Evolutionary conservation across 345 rosid genomes (phyloP).

Genomic region (Linum lewisii): DNA sequence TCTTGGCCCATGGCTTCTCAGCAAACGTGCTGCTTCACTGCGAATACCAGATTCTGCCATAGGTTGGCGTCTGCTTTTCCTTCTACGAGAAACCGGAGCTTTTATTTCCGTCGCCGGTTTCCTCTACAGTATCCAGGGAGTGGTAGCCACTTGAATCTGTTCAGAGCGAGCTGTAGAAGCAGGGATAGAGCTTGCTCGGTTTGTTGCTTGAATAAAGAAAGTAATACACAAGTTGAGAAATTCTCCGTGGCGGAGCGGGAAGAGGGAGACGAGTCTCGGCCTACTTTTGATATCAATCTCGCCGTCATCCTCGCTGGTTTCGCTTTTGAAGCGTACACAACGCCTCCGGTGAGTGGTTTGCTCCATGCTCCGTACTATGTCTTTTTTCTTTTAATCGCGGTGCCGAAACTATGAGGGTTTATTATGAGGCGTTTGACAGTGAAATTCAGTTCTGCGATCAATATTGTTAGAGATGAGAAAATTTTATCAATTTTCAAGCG

Average conservation of each 20-base stretch:
- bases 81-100: conserved; percentile 10
- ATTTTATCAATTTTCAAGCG: neutral
- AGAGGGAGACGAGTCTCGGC: conserved; percentile 26
- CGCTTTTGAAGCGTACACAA: conserved; percentile 85
- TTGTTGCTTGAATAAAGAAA: conserved; percentile 28
- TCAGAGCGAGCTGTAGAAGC: conserved; percentile 8
- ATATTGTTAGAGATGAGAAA: neutral
- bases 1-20: conserved; percentile 20
- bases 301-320: conserved; percentile 95
- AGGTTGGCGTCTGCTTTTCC: conserved; percentile 9
- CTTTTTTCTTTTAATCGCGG: neutral
- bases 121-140: conserved; percentile 16
- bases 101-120: conserved; percentile 20
- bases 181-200: conserved; percentile 16
- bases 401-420: too few relatives aligned
- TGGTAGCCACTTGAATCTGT: conserved; percentile 12
- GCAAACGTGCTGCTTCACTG: conserved; percentile 10
- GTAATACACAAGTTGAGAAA: conserved; percentile 21
- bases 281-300: conserved; percentile 78
- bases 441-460: neutral
- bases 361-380: neutral
- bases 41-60: neutral
- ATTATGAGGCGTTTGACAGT: neutral
- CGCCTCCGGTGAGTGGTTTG: conserved; percentile 41
- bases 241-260: conserved; percentile 16